These are phyloP conservation scores for Rauvolfia tetraphylla DNA, from an alignment of 257 asterid genomes.

Conservation along the genomic window DNA sequence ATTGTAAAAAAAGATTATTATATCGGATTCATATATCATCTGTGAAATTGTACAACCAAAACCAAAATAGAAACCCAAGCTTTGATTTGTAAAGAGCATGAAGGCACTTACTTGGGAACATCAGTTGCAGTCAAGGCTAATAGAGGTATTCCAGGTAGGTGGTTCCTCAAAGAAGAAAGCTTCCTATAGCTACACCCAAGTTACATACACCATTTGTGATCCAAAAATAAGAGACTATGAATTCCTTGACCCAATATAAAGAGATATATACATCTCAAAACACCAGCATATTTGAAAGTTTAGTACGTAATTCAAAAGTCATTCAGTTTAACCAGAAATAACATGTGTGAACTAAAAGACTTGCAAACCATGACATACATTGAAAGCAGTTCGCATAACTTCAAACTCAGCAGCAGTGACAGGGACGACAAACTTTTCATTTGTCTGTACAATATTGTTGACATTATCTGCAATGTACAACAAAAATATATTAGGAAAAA, in stretches of 20 bases:
- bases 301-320: neutral
- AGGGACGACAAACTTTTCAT: conserved; percentile 76
- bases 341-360: neutral
- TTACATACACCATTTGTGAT: too few relatives aligned
- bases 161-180: too few relatives aligned
- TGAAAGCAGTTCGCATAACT: conserved; percentile 79
- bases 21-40: too few relatives aligned
- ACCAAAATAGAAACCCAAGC: too few relatives aligned
- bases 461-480: conserved; percentile 59
- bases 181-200: too few relatives aligned
- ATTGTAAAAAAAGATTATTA: too few relatives aligned
- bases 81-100: too few relatives aligned
- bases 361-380: conserved; percentile 39
- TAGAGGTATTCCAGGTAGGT: too few relatives aligned
- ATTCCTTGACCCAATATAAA: neutral
- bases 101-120: too few relatives aligned
- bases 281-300: neutral
- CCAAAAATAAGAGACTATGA: too few relatives aligned
- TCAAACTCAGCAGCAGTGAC: conserved; percentile 89
- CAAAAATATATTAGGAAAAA: neutral
- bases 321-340: neutral
- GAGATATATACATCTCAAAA: neutral
- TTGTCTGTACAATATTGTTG: conserved; percentile 59
- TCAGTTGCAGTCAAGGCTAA: too few relatives aligned
- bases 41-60: too few relatives aligned